phyloP scores from a whole-genome alignment of 306 rosid genomes.

The Malus sieversii region DNA sequence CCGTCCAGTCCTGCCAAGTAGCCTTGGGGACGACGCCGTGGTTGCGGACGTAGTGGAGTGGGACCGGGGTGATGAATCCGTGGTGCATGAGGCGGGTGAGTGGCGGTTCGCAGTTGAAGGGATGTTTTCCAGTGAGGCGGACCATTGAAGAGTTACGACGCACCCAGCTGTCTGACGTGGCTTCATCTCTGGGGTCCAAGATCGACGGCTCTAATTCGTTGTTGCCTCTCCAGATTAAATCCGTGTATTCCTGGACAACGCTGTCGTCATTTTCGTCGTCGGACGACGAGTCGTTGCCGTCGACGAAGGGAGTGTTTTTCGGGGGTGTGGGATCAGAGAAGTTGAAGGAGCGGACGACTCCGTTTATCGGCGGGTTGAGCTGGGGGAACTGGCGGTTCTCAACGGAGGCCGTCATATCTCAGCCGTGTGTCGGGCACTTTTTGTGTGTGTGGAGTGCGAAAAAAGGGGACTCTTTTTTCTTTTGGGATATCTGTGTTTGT shows the following conservation, averaged over 20 bases:
- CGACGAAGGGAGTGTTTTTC: neutral
- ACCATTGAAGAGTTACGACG: slow-evolving; percentile 50
- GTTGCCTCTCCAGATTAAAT: slow-evolving; percentile 27
- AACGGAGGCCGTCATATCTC: slow-evolving; percentile 57
- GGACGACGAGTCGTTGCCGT: slow-evolving; percentile 6
- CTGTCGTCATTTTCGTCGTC: slow-evolving; percentile 32
- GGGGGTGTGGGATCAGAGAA: neutral
- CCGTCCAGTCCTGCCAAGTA: slow-evolving; percentile 55
- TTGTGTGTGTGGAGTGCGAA: neutral
- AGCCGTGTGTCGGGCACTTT: neutral
- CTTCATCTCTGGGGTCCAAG: slow-evolving; percentile 51
- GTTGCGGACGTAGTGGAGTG: slow-evolving; percentile 79
- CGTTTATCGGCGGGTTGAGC: slow-evolving; percentile 27
- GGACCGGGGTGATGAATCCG: slow-evolving; percentile 80
- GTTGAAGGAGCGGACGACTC: slow-evolving; percentile 35
- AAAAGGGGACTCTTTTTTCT: neutral
- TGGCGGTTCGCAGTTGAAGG: slow-evolving; percentile 66
- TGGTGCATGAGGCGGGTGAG: slow-evolving; percentile 60
- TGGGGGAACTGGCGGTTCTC: slow-evolving; percentile 37
- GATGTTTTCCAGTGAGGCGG: slow-evolving; percentile 81
- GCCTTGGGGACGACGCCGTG: slow-evolving; percentile 57
- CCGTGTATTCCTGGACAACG: neutral
- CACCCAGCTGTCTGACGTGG: slow-evolving; percentile 66
- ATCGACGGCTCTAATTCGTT: slow-evolving; percentile 48
- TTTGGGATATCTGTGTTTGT: neutral